Evolutionary conservation across 2,329 filamentous ascomycete species (phyloP).

Genomic region (Lachnellula willkommii): DNA sequence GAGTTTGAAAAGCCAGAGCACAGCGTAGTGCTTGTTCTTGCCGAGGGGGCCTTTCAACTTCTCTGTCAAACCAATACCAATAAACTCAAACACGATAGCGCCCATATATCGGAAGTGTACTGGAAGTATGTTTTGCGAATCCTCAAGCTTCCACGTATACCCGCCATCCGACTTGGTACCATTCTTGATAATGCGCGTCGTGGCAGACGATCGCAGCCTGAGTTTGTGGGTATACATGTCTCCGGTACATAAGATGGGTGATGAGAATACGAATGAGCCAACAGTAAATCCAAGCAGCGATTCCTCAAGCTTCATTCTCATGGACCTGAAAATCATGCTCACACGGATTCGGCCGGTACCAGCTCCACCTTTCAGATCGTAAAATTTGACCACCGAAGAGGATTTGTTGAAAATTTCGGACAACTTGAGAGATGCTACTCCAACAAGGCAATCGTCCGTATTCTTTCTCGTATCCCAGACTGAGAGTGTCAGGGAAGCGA

Average conservation of each 20-base stretch:
- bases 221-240: conserved; percentile 11
- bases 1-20: conserved; percentile 15
- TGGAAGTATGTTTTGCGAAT: conserved; percentile 9
- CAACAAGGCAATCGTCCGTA: conserved; percentile 16
- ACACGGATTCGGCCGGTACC: conserved; percentile 17
- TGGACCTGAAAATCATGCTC: conserved; percentile 18
- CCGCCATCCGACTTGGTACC: conserved; percentile 4
- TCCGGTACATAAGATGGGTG: conserved; percentile 11
- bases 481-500: conserved; percentile 14
- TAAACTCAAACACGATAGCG: conserved; percentile 14
- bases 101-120: conserved; percentile 14
- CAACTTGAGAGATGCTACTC: conserved; percentile 14
- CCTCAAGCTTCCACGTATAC: conserved; percentile 6
- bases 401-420: conserved; percentile 18
- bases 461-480: conserved; percentile 21
- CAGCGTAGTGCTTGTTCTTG: conserved; percentile 14
- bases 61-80: conserved; percentile 1
- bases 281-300: conserved; percentile 13
- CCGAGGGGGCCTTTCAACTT: conserved; percentile 11
- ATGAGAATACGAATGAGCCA: conserved; percentile 14
- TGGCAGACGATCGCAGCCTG: conserved; percentile 10
- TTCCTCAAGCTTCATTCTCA: conserved; percentile 19
- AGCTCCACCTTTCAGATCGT: conserved; percentile 16
- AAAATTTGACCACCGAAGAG: conserved; percentile 17
- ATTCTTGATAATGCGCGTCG: conserved; percentile 10